These are phyloP conservation scores for Gossypium anomalum DNA, from an alignment of 345 rosid genomes.

Conservation along the genomic window DNA sequence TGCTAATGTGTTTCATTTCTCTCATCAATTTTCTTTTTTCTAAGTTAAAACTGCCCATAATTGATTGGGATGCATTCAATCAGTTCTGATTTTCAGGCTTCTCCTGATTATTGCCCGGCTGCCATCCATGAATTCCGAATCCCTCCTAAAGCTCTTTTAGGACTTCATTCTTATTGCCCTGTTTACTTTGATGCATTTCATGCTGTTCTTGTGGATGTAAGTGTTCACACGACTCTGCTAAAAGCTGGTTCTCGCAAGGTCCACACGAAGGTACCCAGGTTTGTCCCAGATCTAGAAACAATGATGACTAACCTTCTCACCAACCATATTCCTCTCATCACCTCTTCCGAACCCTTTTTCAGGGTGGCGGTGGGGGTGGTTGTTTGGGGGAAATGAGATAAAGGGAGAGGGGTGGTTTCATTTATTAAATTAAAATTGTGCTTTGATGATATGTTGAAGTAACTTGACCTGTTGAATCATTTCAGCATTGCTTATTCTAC, in stretches of 20 bases:
- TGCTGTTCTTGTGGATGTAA: conserved; percentile 75
- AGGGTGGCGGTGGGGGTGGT: background rate
- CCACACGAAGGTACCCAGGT: conserved; percentile 55
- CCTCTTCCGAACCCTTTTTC: background rate
- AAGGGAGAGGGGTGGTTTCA: background rate
- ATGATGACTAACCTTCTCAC: background rate
- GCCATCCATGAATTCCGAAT: conserved; percentile 83
- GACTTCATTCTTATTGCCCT: conserved; percentile 92
- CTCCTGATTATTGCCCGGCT: conserved; percentile 52
- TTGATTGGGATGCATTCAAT: conserved; percentile 17
- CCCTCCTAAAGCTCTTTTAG: conserved; percentile 88
- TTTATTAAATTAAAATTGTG: background rate
- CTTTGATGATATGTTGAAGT: conserved; percentile 11
- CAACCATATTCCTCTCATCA: background rate
- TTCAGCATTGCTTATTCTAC: conserved; percentile 38
- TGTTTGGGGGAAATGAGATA: background rate
- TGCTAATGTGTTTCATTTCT: background rate
- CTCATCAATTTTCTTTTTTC: background rate
- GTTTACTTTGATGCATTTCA: conserved; percentile 85
- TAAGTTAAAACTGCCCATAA: conserved; percentile 7
- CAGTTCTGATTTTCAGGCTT: conserved; percentile 52
- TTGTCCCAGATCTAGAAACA: conserved; percentile 28
- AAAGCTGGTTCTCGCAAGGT: conserved; percentile 48
- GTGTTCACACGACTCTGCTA: conserved; percentile 64
- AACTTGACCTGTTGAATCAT: conserved; percentile 24